These are phyloP conservation scores for Rhizoctonia solani DNA, from an alignment of 1,284 basidiomycete genomes.

Conservation along the genomic window DNA sequence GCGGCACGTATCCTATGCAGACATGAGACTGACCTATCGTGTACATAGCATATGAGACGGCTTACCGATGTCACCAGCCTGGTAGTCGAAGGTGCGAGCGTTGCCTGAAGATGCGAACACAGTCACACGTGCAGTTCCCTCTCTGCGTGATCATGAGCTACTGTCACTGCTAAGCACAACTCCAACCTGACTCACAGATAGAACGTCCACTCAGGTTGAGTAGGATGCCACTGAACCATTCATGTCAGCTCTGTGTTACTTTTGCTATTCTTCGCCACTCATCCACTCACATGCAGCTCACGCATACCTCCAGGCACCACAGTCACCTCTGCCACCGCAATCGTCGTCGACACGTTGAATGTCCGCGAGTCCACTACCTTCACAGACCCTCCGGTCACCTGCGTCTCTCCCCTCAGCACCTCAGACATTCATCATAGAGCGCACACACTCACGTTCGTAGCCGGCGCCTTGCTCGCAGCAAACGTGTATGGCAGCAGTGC, in stretches of 20 bases:
- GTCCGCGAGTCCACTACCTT: conserved; percentile 25
- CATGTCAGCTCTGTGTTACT: conserved; percentile 1
- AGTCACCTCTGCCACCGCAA: conserved; percentile 9
- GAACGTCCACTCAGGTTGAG: conserved; percentile 42
- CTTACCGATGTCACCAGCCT: conserved; percentile 63
- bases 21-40: background rate
- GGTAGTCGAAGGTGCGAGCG: conserved; percentile 69
- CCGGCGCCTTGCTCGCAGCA: conserved; percentile 56
- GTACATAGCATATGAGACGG: conserved; percentile 42
- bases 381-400: conserved; percentile 14
- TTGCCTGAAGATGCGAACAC: conserved; percentile 61
- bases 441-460: conserved; percentile 45
- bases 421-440: too few species aligned
- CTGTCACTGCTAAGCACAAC: background rate
- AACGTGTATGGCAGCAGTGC: conserved; percentile 59
- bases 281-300: conserved; percentile 61
- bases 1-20: conserved; percentile 58
- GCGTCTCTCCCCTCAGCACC: background rate
- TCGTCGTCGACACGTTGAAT: conserved; percentile 14
- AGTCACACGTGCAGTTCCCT: conserved; percentile 21
- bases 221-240: conserved; percentile 14
- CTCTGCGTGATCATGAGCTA: background rate
- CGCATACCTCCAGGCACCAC: conserved; percentile 38
- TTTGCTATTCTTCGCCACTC: background rate
- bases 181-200: conserved; percentile 38